A percentile compares a stretch with the other conserved stretches of the same genome.
Conservation (phyloP, 2,329 filamentous ascomycete species). For the Keithomyces neogunnii region DNA sequence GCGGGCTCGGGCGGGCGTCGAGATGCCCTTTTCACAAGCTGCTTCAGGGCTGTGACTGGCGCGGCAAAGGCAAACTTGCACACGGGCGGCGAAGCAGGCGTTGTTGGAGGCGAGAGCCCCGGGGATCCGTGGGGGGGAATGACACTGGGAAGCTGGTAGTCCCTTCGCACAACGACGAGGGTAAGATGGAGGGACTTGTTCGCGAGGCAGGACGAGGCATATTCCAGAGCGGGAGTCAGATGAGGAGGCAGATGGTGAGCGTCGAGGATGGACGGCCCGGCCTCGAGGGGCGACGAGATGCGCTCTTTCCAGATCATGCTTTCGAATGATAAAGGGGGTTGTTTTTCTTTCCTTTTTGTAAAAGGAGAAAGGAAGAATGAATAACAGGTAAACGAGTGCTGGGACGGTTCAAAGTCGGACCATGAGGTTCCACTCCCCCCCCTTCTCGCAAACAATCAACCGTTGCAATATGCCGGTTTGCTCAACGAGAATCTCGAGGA, state of each 20-base stretch:
- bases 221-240: slow-evolving; percentile 47
- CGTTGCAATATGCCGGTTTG: too few relatives aligned
- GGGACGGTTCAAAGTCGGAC: too few relatives aligned
- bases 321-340: background rate
- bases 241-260: slow-evolving; percentile 47
- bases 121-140: slow-evolving; percentile 14
- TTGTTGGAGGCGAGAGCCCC: slow-evolving; percentile 4
- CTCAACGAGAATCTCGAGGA: too few relatives aligned
- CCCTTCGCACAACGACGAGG: slow-evolving; percentile 47
- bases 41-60: slow-evolving; percentile 24
- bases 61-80: slow-evolving; percentile 9
- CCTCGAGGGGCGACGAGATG: slow-evolving; percentile 57
- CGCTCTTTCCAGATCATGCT: slow-evolving; percentile 42
- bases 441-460: too few relatives aligned
- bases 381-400: too few relatives aligned
- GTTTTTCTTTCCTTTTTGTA: background rate
- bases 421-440: too few relatives aligned
- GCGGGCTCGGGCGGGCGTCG: slow-evolving; percentile 12
- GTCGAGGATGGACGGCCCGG: slow-evolving; percentile 51
- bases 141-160: slow-evolving; percentile 43
- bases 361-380: too few relatives aligned
- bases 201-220: slow-evolving; percentile 46
- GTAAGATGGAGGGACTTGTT: slow-evolving; percentile 48
- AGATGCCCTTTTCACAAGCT: slow-evolving; percentile 20
- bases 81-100: slow-evolving; percentile 20